A percentile compares a stretch with the other conserved stretches of the same genome.
Evolutionary conservation across 345 rosid species (phyloP).

Genomic region (Litchi chinensis): DNA sequence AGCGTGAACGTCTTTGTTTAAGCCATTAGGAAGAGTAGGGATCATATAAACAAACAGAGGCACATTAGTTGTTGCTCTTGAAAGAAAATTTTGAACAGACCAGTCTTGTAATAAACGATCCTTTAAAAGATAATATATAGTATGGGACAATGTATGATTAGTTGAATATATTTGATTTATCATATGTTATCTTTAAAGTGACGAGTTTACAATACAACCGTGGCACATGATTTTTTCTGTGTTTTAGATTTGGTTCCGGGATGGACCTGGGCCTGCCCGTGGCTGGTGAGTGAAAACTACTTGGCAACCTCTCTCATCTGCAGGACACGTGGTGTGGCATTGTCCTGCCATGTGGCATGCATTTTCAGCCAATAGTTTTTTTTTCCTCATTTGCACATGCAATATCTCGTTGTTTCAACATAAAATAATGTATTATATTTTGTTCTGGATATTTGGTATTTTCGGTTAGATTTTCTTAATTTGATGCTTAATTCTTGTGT

Average conservation of each 20-base stretch:
- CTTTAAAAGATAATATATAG: too few species aligned
- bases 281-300: constrained; percentile 35
- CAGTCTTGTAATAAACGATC: neutral
- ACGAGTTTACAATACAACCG: neutral
- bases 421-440: constrained; percentile 12
- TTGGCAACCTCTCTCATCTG: constrained; percentile 27
- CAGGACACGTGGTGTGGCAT: constrained; percentile 27
- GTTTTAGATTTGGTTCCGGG: too few species aligned
- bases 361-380: constrained; percentile 24
- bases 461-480: too few species aligned
- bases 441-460: neutral
- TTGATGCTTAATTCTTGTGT: constrained; percentile 2
- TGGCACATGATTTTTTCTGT: too few species aligned
- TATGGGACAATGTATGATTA: neutral
- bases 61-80: neutral
- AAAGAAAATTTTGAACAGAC: neutral
- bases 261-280: neutral
- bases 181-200: neutral
- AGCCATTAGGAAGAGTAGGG: neutral
- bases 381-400: constrained; percentile 44
- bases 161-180: neutral
- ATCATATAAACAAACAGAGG: neutral
- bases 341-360: constrained; percentile 31
- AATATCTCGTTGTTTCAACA: constrained; percentile 23
- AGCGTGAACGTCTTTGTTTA: constrained; percentile 10